Conservation (phyloP, 2,329 filamentous ascomycete genomes). For the Fusarium sublunatum region DNA sequence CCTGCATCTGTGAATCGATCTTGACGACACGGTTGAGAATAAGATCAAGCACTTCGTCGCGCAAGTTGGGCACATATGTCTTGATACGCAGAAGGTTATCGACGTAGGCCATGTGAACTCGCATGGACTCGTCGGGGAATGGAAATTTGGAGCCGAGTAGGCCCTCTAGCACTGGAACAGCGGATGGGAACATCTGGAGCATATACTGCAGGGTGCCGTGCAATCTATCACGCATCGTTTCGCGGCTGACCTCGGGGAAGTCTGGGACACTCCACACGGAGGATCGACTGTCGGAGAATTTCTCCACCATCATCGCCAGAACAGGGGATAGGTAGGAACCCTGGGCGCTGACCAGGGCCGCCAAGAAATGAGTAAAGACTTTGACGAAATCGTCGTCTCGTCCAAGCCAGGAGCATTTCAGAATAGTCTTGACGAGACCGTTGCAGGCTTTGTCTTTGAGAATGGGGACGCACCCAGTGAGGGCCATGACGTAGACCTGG, state of each 20-base stretch:
- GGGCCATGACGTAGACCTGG: conserved; percentile 70
- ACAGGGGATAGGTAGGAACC: conserved; percentile 80
- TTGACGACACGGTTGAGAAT: conserved; percentile 90
- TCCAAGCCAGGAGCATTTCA: conserved; percentile 73
- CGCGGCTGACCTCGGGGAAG: conserved; percentile 69
- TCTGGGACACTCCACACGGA: conserved; percentile 62
- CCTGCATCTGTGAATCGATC: conserved; percentile 94
- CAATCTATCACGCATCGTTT: conserved; percentile 76
- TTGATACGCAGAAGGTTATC: conserved; percentile 83
- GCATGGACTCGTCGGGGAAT: conserved; percentile 78
- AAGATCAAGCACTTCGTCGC: conserved; percentile 82
- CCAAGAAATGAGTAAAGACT: conserved; percentile 75
- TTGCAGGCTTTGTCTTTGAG: conserved; percentile 69
- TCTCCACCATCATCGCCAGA: conserved; percentile 81
- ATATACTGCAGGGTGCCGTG: conserved; percentile 82
- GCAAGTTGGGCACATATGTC: conserved; percentile 80
- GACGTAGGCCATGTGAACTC: conserved; percentile 87
- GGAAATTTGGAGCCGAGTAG: conserved; percentile 78
- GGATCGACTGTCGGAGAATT: conserved; percentile 70
- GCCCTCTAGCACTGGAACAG: conserved; percentile 74
- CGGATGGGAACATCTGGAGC: conserved; percentile 83
- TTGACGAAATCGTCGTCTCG: conserved; percentile 73
- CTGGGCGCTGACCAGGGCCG: conserved; percentile 83
- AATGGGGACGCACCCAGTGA: conserved; percentile 70
- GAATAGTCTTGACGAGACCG: conserved; percentile 67